Evolutionary conservation across 163 green algal genomes (phyloP).

Genomic region (Chloroidium sp.): DNA sequence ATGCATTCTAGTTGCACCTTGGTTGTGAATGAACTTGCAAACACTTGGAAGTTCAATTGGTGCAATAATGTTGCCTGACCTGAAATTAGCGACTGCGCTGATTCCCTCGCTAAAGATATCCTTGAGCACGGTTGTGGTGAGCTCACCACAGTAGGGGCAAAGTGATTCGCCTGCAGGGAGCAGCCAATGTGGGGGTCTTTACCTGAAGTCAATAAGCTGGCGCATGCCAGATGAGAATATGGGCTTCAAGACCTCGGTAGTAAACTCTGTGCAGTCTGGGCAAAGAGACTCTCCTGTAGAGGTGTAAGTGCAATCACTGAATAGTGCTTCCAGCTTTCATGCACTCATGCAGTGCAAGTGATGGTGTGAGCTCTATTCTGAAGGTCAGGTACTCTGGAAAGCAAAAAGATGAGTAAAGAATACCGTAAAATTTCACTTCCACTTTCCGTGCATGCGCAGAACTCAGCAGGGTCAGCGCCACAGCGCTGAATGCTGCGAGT

Average conservation of each 20-base stretch:
- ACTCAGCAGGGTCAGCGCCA: too few relatives aligned
- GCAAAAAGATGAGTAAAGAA: background rate
- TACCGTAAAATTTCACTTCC: background rate
- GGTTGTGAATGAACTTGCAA: too few relatives aligned
- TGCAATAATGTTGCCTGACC: background rate
- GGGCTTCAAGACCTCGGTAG: background rate
- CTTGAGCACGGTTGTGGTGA: background rate
- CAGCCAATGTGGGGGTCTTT: background rate
- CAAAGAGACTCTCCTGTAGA: background rate
- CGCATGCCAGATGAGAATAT: background rate
- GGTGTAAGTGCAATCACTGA: background rate
- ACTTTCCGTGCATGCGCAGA: background rate
- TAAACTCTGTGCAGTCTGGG: background rate
- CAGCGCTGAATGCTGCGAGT: too few relatives aligned
- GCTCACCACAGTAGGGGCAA: background rate
- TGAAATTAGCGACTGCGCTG: background rate
- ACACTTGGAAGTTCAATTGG: background rate
- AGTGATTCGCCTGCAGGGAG: background rate
- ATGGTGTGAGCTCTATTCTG: background rate
- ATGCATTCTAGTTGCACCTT: too few relatives aligned
- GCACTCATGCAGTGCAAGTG: background rate
- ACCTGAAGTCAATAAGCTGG: background rate
- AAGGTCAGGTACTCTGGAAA: background rate
- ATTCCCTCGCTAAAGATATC: background rate
- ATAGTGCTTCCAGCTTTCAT: too few relatives aligned